phyloP scores from a whole-genome alignment of 257 asterid species.

The Solanum sparsipilum region DNA sequence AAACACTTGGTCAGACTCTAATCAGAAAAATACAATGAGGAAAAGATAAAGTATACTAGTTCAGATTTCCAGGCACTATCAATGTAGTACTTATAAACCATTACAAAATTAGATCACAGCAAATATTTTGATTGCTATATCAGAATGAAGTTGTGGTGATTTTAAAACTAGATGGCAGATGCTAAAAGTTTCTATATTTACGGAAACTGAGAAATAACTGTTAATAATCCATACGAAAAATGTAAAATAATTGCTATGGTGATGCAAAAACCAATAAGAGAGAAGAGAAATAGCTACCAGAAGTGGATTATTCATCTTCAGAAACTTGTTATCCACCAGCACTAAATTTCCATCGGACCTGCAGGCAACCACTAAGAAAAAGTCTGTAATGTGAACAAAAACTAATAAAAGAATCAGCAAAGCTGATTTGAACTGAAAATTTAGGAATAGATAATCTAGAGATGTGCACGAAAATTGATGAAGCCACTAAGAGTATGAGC shows the following conservation, averaged over 20 bases:
- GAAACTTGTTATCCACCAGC: constrained; percentile 75
- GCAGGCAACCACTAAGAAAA: constrained; percentile 7
- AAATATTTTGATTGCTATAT: background rate
- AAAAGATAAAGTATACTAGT: background rate
- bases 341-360: constrained; percentile 85
- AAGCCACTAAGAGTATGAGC: background rate
- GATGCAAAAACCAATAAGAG: background rate
- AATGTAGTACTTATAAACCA: background rate
- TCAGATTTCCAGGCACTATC: background rate
- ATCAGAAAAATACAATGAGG: background rate
- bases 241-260: background rate
- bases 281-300: constrained; percentile 34
- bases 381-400: background rate
- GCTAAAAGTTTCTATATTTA: background rate
- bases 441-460: background rate
- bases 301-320: constrained; percentile 74
- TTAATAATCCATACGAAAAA: background rate
- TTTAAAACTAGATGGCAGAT: background rate
- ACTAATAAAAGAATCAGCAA: background rate
- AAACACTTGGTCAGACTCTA: background rate
- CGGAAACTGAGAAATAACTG: background rate
- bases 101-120: background rate
- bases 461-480: background rate
- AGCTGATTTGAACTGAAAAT: background rate
- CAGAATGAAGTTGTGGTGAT: background rate